Evolutionary conservation across 2,329 filamentous ascomycete species (phyloP).

Genomic region (Trichoderma afroharzianum): DNA sequence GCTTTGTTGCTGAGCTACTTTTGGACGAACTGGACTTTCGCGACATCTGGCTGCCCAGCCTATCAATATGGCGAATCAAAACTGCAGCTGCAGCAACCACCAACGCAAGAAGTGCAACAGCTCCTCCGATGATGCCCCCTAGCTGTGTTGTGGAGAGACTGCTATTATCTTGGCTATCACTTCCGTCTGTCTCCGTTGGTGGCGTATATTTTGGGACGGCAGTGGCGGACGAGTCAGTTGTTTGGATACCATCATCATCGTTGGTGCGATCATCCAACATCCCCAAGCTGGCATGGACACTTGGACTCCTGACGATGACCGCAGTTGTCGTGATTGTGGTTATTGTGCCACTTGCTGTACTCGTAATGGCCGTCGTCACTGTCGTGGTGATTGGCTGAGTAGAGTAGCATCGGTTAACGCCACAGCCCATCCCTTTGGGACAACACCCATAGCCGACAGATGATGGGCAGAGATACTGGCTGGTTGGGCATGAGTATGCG

Average conservation of each 20-base stretch:
- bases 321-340: slow-evolving; percentile 40
- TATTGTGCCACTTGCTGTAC: slow-evolving; percentile 38
- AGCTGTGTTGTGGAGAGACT: slow-evolving; percentile 41
- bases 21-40: slow-evolving; percentile 27
- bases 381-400: slow-evolving; percentile 45
- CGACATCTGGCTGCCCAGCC: slow-evolving; percentile 40
- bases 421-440: slow-evolving; percentile 47
- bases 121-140: slow-evolving; percentile 53
- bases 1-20: slow-evolving; percentile 19
- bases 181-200: slow-evolving; percentile 18
- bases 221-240: slow-evolving; percentile 42
- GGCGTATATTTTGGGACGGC: slow-evolving; percentile 41
- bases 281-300: slow-evolving; percentile 31
- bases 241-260: slow-evolving; percentile 26
- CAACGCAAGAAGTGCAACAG: slow-evolving; percentile 45
- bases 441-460: slow-evolving; percentile 54
- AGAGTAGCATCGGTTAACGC: slow-evolving; percentile 44
- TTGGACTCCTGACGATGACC: slow-evolving; percentile 39
- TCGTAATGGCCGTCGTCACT: slow-evolving; percentile 42
- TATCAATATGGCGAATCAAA: slow-evolving; percentile 49
- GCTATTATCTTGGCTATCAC: slow-evolving; percentile 24
- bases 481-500: slow-evolving; percentile 41
- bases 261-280: slow-evolving; percentile 22
- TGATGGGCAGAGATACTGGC: slow-evolving; percentile 47
- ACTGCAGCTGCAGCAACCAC: slow-evolving; percentile 46